These are phyloP conservation scores for Aspergillus pseudoterreus DNA, from an alignment of 2,329 filamentous ascomycete species.

Conservation along the genomic window DNA sequence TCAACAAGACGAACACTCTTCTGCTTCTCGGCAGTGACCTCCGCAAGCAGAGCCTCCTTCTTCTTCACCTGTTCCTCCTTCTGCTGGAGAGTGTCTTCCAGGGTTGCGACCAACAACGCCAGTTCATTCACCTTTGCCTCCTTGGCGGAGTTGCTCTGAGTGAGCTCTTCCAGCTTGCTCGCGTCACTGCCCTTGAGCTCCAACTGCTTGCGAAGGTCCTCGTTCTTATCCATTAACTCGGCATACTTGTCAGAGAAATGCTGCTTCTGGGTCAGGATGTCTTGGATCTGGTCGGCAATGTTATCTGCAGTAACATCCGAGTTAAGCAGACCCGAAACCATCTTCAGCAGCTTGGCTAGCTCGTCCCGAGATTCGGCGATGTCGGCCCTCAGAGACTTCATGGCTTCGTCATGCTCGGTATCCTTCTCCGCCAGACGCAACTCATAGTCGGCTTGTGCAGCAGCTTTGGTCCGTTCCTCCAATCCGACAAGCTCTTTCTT, in stretches of 20 bases:
- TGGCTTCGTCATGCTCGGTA: constrained; percentile 55
- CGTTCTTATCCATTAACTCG: constrained; percentile 38
- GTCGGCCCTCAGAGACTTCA: constrained; percentile 59
- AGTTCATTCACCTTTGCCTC: constrained; percentile 57
- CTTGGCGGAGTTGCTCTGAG: constrained; percentile 39
- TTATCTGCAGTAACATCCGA: constrained; percentile 53
- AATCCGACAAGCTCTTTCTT: constrained; percentile 40
- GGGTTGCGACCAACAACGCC: constrained; percentile 44
- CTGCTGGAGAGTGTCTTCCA: constrained; percentile 43
- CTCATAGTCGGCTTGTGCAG: constrained; percentile 35
- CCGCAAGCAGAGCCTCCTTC: constrained; percentile 45
- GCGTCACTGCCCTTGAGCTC: constrained; percentile 34
- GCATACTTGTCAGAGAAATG: constrained; percentile 41
- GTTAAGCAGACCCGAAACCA: constrained; percentile 47
- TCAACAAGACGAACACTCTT: constrained; percentile 91
- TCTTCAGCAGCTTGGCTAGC: constrained; percentile 60
- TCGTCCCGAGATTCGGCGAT: constrained; percentile 64
- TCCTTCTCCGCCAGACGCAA: constrained; percentile 49
- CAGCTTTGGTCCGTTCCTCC: constrained; percentile 34
- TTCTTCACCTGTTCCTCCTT: constrained; percentile 45
- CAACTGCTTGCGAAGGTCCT: constrained; percentile 36
- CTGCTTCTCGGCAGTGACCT: constrained; percentile 65
- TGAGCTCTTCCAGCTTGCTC: constrained; percentile 35
- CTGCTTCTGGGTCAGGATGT: constrained; percentile 40
- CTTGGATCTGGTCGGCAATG: constrained; percentile 63